Conservation (phyloP, 306 rosid genomes). For the Casuarina cunninghamiana region DNA sequence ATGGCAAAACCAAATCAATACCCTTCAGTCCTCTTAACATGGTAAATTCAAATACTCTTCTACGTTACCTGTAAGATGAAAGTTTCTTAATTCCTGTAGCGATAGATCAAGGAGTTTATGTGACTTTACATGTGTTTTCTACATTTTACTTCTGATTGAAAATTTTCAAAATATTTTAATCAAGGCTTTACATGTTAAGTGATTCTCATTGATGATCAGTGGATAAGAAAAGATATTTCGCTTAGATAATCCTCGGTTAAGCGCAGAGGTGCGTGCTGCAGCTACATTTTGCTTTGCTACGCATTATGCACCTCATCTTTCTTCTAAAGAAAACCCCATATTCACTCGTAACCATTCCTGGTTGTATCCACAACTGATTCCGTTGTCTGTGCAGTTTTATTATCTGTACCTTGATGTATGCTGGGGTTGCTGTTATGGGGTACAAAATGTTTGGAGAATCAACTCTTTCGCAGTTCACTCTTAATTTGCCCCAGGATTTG, state of each 20-base stretch:
- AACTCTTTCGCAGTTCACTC: conserved; percentile 82
- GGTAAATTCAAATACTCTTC: conserved; percentile 45
- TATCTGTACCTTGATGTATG: conserved; percentile 71
- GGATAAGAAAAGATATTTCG: not conserved
- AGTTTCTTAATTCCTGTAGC: not conserved
- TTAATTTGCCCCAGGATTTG: conserved; percentile 79
- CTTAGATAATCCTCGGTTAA: not conserved
- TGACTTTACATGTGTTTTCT: conserved; percentile 16
- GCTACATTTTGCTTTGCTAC: not conserved
- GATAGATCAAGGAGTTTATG: not conserved
- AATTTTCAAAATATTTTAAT: not conserved
- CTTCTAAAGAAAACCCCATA: not conserved
- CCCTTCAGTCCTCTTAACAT: conserved; percentile 69
- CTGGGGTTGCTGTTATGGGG: conserved; percentile 89
- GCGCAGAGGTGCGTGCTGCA: conserved; percentile 1
- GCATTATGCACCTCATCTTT: not conserved
- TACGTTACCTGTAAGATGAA: not conserved
- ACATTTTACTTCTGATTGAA: not conserved
- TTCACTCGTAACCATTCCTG: not conserved
- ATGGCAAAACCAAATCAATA: conserved; percentile 78
- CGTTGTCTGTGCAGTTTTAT: conserved; percentile 53
- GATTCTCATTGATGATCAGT: not conserved
- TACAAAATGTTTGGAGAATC: conserved; percentile 95
- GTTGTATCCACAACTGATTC: not conserved
- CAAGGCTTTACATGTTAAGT: not conserved